Percentiles rank a stretch among this genome's conserved stretches.
phyloP scores from a whole-genome alignment of 345 rosid genomes.

The Lagerstroemia speciosa region DNA sequence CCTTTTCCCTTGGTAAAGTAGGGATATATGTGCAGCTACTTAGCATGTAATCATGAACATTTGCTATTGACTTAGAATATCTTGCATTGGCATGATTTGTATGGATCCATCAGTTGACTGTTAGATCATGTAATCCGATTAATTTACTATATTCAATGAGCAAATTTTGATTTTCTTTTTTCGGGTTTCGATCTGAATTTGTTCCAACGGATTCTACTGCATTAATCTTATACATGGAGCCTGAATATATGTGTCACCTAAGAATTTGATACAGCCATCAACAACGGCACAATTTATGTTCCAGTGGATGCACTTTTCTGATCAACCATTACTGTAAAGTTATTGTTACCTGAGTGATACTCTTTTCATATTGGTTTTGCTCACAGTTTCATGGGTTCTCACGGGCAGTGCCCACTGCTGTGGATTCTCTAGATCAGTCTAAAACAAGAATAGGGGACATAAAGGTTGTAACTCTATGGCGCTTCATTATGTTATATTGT shows the following conservation, averaged over 20 bases:
- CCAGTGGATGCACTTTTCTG: too few relatives aligned
- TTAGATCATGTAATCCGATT: not conserved
- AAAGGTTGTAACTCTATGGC: slow-evolving; percentile 33
- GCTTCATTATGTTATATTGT: not conserved
- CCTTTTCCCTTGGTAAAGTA: not conserved
- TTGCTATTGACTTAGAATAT: not conserved
- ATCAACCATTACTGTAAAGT: not conserved
- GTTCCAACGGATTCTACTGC: too few relatives aligned
- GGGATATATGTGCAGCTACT: not conserved
- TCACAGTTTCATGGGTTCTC: slow-evolving; percentile 38
- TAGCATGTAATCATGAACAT: not conserved
- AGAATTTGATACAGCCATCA: too few relatives aligned
- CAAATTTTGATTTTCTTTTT: too few relatives aligned
- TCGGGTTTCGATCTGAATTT: too few relatives aligned
- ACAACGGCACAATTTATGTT: too few relatives aligned
- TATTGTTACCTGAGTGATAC: not conserved
- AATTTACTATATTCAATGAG: not conserved
- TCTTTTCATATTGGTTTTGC: slow-evolving; percentile 15
- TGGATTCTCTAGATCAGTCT: slow-evolving; percentile 52
- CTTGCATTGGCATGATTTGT: not conserved
- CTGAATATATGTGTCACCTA: too few relatives aligned
- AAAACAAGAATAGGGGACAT: slow-evolving; percentile 51
- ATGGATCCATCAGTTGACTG: not conserved
- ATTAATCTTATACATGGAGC: too few relatives aligned
- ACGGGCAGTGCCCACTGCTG: slow-evolving; percentile 34